A percentile compares a stretch with the other conserved stretches of the same genome.
Conservation (phyloP, 2,329 filamentous ascomycete species). For the Trichoderma oligosporum region DNA sequence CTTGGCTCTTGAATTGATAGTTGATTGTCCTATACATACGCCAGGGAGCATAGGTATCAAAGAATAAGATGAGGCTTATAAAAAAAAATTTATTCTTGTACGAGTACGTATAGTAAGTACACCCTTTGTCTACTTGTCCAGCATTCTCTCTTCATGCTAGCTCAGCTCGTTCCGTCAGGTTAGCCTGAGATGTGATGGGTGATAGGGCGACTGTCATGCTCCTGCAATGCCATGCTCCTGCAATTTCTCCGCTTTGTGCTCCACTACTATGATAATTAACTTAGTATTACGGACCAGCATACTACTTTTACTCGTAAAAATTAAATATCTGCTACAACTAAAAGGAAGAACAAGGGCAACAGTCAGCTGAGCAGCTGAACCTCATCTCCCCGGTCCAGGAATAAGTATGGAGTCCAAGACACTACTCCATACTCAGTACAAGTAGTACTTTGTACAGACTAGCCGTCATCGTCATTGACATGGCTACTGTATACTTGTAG, state of each 20-base stretch:
- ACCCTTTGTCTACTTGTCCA: neutral
- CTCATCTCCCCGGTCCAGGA: neutral
- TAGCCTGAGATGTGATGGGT: constrained; percentile 14
- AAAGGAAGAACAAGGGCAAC: neutral
- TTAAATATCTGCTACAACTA: neutral
- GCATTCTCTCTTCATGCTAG: constrained; percentile 10
- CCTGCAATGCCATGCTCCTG: constrained; percentile 18
- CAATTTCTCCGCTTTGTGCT: constrained; percentile 15
- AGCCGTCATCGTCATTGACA: neutral
- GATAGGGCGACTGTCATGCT: constrained; percentile 16
- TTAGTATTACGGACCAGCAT: neutral
- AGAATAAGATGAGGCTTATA: neutral
- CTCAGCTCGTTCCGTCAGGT: constrained; percentile 4
- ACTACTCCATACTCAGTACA: too few species aligned
- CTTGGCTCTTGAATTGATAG: neutral
- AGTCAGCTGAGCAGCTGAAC: neutral
- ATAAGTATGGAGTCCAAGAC: too few species aligned
- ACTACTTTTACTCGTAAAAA: neutral
- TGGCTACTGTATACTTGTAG: neutral
- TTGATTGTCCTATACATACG: neutral
- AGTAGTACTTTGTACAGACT: too few species aligned
- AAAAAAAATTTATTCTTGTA: too few species aligned
- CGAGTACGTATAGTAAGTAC: neutral
- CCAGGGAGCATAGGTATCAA: neutral
- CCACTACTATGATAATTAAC: neutral